A percentile compares a stretch with the other conserved stretches of the same genome.
Evolutionary conservation across 352 stramenopile species (phyloP).

Genomic region (Globisporangium splendens): DNA sequence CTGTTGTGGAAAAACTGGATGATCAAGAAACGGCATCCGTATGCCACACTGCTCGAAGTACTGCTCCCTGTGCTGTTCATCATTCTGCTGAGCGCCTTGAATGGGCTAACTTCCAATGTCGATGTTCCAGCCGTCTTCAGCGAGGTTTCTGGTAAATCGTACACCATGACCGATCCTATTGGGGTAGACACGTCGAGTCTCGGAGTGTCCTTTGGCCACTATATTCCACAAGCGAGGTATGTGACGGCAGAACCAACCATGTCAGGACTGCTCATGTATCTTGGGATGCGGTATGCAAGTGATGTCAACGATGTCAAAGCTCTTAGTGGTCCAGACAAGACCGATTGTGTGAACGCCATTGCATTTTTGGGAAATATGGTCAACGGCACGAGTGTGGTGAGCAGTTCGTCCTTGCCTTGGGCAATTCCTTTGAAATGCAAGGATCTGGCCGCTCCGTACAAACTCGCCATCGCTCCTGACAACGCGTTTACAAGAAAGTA

Average conservation of each 20-base stretch:
- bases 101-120: slow-evolving; percentile 47
- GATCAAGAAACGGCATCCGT: slow-evolving; percentile 62
- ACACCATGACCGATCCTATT: slow-evolving; percentile 5
- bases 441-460: slow-evolving; percentile 34
- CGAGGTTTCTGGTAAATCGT: slow-evolving; percentile 11
- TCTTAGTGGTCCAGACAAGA: slow-evolving; percentile 10
- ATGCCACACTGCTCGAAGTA: slow-evolving; percentile 53
- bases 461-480: slow-evolving; percentile 50
- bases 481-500: slow-evolving; percentile 60
- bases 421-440: slow-evolving; percentile 31
- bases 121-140: slow-evolving; percentile 62
- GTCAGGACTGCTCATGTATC: slow-evolving; percentile 43
- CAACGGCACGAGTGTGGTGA: slow-evolving; percentile 14
- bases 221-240: slow-evolving; percentile 23
- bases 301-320: slow-evolving; percentile 23
- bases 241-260: slow-evolving; percentile 46
- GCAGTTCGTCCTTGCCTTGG: slow-evolving; percentile 25
- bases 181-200: neutral
- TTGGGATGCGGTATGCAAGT: slow-evolving; percentile 26
- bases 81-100: slow-evolving; percentile 49
- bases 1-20: slow-evolving; percentile 75
- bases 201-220: slow-evolving; percentile 6
- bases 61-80: slow-evolving; percentile 67
- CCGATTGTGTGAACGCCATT: slow-evolving; percentile 16
- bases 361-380: slow-evolving; percentile 17